Evolutionary conservation across 495 filamentous ascomycete species (phyloP), one percentile per base, ranked within the genome.

Genomic region (Evansstolkia leycettana): DNA sequence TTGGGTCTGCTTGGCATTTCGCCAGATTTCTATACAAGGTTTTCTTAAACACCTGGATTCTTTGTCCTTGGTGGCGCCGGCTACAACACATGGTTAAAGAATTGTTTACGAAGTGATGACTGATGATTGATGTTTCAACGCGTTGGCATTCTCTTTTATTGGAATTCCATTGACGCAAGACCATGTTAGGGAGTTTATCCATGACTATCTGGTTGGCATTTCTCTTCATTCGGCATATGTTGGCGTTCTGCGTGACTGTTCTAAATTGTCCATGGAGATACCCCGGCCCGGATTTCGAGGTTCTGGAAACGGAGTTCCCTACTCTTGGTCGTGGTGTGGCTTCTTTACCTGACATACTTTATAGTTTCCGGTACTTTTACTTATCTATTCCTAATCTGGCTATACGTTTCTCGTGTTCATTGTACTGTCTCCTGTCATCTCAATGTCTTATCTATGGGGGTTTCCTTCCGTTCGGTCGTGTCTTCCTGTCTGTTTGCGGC

Each of bases 61-160:
- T 35, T 11, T 39, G 18, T 27, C 16, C 17, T 29, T 42, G 37
- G 40, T 31, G 32, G 32, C 11, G 8, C n/a, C 13, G 9, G 20
- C 11, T n/a, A 9, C 18, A 12, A 16, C 5, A 10, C 23, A 34
- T 34, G 31, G 37, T 28, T 37, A 40, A 28, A 42, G 41, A 31
- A 37, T 41, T 43, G 37, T 45, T 62, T 51, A 64, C 49, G 58
- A 64, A 42, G 37, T 62, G 55, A 64, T 48, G 60, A 64, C 43
- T 57, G 52, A 64, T 48, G 58, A 61, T 46, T 58, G 47, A 64
- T 55, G 60, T 45, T 58, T 23, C 53, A 55, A 47, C 44, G 38
- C 34, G 40, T 33, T 44, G 46, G 43, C 42, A 36, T 39, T 35
- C n/a, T 9, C 33, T 32, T 31, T 31, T 10, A 16, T 14, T 7